A percentile compares a stretch with the other conserved stretches of the same genome.
These are phyloP conservation scores for Eimeria praecox DNA, from an alignment of 169 alveolate genomes.

Conservation along the genomic window DNA sequence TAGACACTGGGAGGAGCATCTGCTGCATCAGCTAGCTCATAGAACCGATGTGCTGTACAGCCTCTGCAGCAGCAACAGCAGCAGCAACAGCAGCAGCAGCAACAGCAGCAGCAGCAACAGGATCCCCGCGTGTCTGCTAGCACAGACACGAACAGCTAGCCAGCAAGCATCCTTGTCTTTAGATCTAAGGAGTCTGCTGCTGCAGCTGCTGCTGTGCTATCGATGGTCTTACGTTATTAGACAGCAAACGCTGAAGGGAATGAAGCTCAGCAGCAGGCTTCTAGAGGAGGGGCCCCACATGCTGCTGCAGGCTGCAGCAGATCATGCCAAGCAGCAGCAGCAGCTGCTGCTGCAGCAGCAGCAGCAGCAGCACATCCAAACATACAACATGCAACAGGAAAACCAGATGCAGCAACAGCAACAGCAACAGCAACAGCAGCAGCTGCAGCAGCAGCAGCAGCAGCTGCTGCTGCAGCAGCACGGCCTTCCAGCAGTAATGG, in stretches of 20 bases:
- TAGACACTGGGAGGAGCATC: conserved; percentile 44
- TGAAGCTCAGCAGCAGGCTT: conserved; percentile 24
- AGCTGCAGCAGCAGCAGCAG: not conserved
- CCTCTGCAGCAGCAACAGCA: not conserved
- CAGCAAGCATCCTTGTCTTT: conserved; percentile 36
- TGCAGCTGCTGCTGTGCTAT: conserved; percentile 56
- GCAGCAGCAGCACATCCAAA: not conserved
- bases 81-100: conserved; percentile 1
- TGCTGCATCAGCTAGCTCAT: conserved; percentile 62
- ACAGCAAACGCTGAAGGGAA: not conserved
- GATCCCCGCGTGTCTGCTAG: not conserved
- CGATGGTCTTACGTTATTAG: conserved; percentile 18
- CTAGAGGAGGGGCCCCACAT: conserved; percentile 12
- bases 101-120: not conserved
- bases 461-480: not conserved
- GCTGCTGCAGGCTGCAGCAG: conserved; percentile 61
- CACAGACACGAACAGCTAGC: conserved; percentile 7
- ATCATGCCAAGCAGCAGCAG: not conserved
- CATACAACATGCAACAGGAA: not conserved
- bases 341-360: conserved; percentile 42
- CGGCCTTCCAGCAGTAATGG: not conserved
- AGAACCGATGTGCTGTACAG: not conserved
- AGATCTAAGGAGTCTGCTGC: conserved; percentile 49
- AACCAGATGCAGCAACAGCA: not conserved
- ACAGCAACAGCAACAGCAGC: not conserved